phyloP scores from a whole-genome alignment of 2,329 filamentous ascomycete genomes.

The Sclerotinia trifoliorum region DNA sequence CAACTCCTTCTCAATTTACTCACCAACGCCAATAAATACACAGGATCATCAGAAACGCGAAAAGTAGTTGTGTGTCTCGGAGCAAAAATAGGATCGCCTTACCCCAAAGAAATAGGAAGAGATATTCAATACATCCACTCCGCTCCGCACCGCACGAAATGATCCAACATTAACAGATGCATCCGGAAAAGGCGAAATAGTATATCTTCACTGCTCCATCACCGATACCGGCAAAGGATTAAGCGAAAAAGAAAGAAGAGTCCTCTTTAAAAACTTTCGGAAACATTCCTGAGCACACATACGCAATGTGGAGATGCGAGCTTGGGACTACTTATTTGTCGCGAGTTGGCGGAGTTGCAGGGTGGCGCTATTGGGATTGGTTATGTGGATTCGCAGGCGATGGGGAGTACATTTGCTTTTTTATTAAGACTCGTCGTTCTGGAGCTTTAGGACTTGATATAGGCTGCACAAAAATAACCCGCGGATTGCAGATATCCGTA shows the following conservation, averaged over 20 bases:
- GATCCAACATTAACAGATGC: neutral
- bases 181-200: neutral
- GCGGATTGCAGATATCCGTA: too few relatives aligned
- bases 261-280: neutral
- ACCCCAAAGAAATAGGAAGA: neutral
- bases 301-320: neutral
- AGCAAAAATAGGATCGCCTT: neutral
- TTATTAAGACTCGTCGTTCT: constrained; percentile 1
- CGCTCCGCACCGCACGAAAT: constrained; percentile 2
- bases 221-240: constrained; percentile 2
- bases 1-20: constrained; percentile 6
- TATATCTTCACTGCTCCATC: constrained; percentile 13
- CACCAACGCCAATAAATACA: neutral
- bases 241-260: neutral
- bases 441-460: too few relatives aligned
- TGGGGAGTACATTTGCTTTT: neutral
- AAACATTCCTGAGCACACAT: neutral
- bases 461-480: too few relatives aligned
- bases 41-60: neutral
- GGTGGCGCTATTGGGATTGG: constrained; percentile 8
- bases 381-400: neutral
- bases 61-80: constrained; percentile 1
- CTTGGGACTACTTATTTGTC: neutral
- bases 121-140: constrained; percentile 10
- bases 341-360: constrained; percentile 8